A percentile compares a stretch with the other conserved stretches of the same genome.
phyloP scores from a whole-genome alignment of 2,329 filamentous ascomycete species.

The Diplocarpon rosae region DNA sequence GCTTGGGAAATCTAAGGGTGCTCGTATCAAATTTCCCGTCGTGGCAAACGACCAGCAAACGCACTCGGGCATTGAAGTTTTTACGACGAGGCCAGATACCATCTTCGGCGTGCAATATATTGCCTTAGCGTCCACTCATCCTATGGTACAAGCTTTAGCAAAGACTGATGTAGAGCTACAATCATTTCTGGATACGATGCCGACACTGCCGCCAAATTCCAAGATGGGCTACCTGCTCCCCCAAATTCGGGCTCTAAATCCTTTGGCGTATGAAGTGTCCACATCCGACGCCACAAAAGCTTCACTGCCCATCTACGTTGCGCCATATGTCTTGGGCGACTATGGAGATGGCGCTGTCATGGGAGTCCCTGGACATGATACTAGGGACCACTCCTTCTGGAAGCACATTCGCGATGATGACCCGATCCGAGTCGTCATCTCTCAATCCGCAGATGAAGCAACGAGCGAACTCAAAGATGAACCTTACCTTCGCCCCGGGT shows the following conservation, averaged over 20 bases:
- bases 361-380: constrained; percentile 82
- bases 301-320: constrained; percentile 64
- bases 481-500: constrained; percentile 54
- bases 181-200: constrained; percentile 55
- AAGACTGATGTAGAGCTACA: constrained; percentile 49
- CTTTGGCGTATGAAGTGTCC: constrained; percentile 45
- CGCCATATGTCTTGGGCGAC: constrained; percentile 74
- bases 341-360: constrained; percentile 85
- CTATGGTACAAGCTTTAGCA: constrained; percentile 52
- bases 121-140: constrained; percentile 64
- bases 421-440: constrained; percentile 52
- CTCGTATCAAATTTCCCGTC: constrained; percentile 60
- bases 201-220: constrained; percentile 41
- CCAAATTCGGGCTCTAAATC: constrained; percentile 51
- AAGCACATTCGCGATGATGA: constrained; percentile 51
- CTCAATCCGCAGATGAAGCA: constrained; percentile 34
- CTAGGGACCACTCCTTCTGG: constrained; percentile 72
- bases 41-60: constrained; percentile 21
- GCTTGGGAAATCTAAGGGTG: constrained; percentile 70
- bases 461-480: constrained; percentile 34
- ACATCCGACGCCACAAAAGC: constrained; percentile 40
- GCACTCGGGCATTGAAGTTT: constrained; percentile 49
- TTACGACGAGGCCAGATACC: constrained; percentile 77
- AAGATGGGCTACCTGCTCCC: constrained; percentile 59
- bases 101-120: constrained; percentile 81